Base-by-base conservation (phyloP, 2,329 filamentous ascomycete genomes). In the Emericellopsis atlantica region DNA sequence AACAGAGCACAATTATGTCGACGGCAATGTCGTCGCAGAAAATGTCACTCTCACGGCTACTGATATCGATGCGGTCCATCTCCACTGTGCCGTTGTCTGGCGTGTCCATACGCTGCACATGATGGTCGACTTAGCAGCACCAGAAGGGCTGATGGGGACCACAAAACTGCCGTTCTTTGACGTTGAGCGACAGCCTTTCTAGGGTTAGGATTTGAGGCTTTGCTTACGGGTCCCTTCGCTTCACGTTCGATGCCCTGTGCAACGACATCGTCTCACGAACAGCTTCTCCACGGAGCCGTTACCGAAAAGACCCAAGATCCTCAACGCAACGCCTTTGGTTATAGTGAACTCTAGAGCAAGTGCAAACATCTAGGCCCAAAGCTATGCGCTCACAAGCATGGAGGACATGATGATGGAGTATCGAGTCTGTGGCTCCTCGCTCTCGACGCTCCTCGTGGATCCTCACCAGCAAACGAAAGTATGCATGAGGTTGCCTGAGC, bases 391-490 rank as follows among this genome's bases (percentile, higher is more conserved):
- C 32, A 87, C 76, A 2, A 89, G 69, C 49, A 89, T 72, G 5
- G 81, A 71, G 6, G 83, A 69, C 4, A 86, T 66, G 7, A 88
- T 79, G 49, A 84, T 81, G 55, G 88, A 79, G 61, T 87, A 88
- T n/a, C 82, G 72, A 26, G 78, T 74, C 35, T 72, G 73, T 3
- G 62, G 67, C 48, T 81, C 81, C 42, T 74, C 62, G 5, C 82
- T 81, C 34, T 70, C 66, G 40, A 79, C 71, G 44, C 88, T 84
- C 46, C 78, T 75, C 49, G 75, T 80, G 0, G 81, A 72, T 4
- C 83, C 83, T 81, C 83, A 89, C 81, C 82, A 89, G 58, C 86
- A 88, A 1, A 81, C 79, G 41, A 89, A 72, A 0, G 81, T 79
- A 51, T 87, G 84, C 22, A 86, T 74, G 39, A 84, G 67, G 51